Evolutionary conservation across 192 early-diverging fungal genomes (phyloP), one percentile per base, ranked within the genome.

Genomic region (Coemansia sp.): DNA sequence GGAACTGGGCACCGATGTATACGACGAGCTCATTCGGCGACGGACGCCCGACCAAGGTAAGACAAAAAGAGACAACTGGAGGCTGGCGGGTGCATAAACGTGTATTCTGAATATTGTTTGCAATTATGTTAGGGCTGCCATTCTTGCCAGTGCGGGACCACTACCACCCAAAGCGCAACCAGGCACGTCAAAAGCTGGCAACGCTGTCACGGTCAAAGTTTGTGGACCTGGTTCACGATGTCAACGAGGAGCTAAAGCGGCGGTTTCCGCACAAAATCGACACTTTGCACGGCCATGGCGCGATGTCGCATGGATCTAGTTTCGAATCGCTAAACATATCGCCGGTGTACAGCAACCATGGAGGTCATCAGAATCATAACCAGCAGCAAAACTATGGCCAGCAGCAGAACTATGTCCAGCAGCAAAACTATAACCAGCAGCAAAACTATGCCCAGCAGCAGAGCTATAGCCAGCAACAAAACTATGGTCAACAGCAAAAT

Each of bases 181-280:
- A 96, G 71, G 95, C 95, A 4, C 87, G 97, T 22, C 93, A 93
- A 68, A 98, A 98, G 74, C 85, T 98, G 9, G 91, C 95, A n/a
- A 95, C 94, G 4, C 84, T 98, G 11, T 90, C 93, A 11, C 83
- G 71, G 57, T 65, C 82, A 68, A 88, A 94, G 57, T 98, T 97
- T 83, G 90, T 93, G 56, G 94, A 97, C 65, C 84, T 98, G 45
- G 93, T 91, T 10, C 88, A 87, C 66, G 96, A 97, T 75, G 92
- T 97, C 12, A 92, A 87, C 69, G 83, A 83, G 61, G 90, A 91
- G 75, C 72, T 91, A 50, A 81, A 66, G 57, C 47, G 78, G 35
- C 65, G 78, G 35, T 81, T 75, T 53, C 73, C 78, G n/a, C 73
- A 81, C 47, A 73, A 81, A 55, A 56, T 69, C n/a, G 69, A 65